Evolutionary conservation across 78 protist species (phyloP).

Genomic region (Fonticula alba): DNA sequence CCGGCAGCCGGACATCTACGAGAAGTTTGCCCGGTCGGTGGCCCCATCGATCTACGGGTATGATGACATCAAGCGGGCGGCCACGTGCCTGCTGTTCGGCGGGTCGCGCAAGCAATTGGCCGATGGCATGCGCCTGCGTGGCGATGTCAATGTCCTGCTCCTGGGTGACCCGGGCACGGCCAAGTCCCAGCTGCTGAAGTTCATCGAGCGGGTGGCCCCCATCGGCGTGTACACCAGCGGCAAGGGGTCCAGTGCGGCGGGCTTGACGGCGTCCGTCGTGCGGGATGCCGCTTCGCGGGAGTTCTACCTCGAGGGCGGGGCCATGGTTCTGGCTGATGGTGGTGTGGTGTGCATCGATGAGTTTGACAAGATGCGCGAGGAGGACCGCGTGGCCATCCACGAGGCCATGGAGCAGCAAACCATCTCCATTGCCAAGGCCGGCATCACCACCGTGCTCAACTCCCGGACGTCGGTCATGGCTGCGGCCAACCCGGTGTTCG

Average conservation of each 20-base stretch:
- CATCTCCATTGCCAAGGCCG: conserved; percentile 97
- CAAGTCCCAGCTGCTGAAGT: conserved; percentile 91
- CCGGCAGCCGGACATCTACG: conserved; percentile 23
- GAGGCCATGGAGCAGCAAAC: conserved; percentile 99
- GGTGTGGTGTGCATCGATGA: conserved; percentile 55
- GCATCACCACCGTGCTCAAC: conserved; percentile 97
- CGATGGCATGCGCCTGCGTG: conserved; percentile 87
- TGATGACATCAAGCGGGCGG: conserved; percentile 72
- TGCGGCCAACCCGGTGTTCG: conserved; percentile 97
- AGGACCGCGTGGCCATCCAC: conserved; percentile 76
- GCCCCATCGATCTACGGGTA: conserved; percentile 76
- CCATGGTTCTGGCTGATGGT: conserved; percentile 99
- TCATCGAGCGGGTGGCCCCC: conserved; percentile 77
- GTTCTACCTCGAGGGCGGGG: conserved; percentile 96
- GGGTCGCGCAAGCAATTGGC: conserved; percentile 66
- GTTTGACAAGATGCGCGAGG: conserved; percentile 31
- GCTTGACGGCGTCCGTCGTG: conserved; percentile 96
- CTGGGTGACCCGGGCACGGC: conserved; percentile 99
- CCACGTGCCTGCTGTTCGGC: conserved; percentile 82
- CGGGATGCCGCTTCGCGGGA: conserved; percentile 58
- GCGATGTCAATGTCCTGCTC: conserved; percentile 98
- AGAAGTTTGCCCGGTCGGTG: conserved; percentile 28
- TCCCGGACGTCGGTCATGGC: conserved; percentile 95
- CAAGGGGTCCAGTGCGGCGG: conserved; percentile 94
- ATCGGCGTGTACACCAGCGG: conserved; percentile 93